These are phyloP conservation scores for Thuja plicata DNA, from an alignment of 83 land plant species.

Conservation along the genomic window DNA sequence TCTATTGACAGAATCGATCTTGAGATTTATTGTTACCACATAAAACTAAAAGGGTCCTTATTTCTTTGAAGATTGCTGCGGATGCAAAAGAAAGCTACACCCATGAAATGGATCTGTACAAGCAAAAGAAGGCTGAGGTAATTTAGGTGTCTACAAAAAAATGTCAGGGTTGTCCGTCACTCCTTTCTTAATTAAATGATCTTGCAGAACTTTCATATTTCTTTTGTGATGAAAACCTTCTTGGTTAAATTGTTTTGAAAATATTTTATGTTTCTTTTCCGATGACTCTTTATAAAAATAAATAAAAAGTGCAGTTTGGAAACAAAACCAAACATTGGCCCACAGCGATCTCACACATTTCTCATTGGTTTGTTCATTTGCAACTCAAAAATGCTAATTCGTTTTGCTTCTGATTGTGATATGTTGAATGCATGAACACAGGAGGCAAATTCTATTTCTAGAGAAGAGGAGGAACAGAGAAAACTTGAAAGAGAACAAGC, in stretches of 20 bases:
- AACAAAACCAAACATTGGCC: neutral
- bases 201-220: no score
- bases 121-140: constrained; percentile 71
- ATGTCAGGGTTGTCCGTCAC: neutral
- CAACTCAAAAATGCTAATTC: no score
- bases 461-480: constrained; percentile 62
- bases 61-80: constrained; percentile 51
- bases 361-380: no score
- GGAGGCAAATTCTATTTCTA: constrained; percentile 48
- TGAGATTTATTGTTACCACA: neutral
- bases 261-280: neutral
- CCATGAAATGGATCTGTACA: constrained; percentile 76
- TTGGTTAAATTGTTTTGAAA: no score
- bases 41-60: neutral
- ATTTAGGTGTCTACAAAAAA: neutral
- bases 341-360: neutral
- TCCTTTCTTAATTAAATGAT: neutral
- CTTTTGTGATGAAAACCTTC: neutral
- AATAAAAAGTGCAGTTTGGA: neutral
- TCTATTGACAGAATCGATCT: neutral
- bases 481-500: constrained; percentile 73
- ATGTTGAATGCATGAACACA: constrained; percentile 6
- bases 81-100: constrained; percentile 68
- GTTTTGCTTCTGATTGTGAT: neutral
- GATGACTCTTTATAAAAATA: neutral